These are phyloP conservation scores for Sporothrix sp. DNA, from an alignment of 2,329 filamentous ascomycete genomes.

Conservation along the genomic window DNA sequence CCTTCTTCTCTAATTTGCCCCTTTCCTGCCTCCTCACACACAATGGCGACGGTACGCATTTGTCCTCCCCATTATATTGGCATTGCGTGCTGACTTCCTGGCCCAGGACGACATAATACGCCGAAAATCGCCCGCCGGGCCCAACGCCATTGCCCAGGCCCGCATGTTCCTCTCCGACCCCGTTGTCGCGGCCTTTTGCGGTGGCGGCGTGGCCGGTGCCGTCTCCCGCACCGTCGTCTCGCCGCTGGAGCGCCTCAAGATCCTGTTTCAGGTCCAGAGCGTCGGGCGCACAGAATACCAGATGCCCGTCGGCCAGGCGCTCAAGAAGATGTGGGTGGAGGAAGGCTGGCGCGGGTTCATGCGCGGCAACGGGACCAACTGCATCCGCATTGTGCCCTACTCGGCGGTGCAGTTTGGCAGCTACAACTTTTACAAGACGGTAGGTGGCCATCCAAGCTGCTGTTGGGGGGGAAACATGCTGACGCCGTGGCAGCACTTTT, in stretches of 20 bases:
- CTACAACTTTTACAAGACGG: slow-evolving; percentile 94
- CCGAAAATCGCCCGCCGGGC: slow-evolving; percentile 19
- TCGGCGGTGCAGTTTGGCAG: slow-evolving; percentile 97
- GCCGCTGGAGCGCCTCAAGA: slow-evolving; percentile 90
- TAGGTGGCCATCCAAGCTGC: slow-evolving; percentile 30
- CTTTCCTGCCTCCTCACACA: background rate
- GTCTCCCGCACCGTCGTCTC: slow-evolving; percentile 98
- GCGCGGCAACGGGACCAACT: slow-evolving; percentile 96
- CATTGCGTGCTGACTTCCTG: background rate
- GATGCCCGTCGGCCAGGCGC: slow-evolving; percentile 76
- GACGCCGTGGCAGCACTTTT: slow-evolving; percentile 47
- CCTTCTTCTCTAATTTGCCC: background rate
- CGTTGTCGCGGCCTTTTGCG: slow-evolving; percentile 83
- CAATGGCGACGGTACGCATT: slow-evolving; percentile 2
- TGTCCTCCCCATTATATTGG: background rate
- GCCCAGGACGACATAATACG: slow-evolving; percentile 9
- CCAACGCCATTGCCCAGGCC: slow-evolving; percentile 26
- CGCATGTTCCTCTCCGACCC: slow-evolving; percentile 61
- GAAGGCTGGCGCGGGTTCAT: slow-evolving; percentile 97
- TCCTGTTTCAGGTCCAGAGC: slow-evolving; percentile 93
- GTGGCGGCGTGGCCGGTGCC: slow-evolving; percentile 85
- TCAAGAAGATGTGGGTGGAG: slow-evolving; percentile 92
- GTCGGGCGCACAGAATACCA: slow-evolving; percentile 87
- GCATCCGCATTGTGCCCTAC: slow-evolving; percentile 95
- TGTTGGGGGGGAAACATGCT: too few relatives aligned